Base-by-base conservation (phyloP, 306 rosid genomes). In the Sindora glabra region DNA sequence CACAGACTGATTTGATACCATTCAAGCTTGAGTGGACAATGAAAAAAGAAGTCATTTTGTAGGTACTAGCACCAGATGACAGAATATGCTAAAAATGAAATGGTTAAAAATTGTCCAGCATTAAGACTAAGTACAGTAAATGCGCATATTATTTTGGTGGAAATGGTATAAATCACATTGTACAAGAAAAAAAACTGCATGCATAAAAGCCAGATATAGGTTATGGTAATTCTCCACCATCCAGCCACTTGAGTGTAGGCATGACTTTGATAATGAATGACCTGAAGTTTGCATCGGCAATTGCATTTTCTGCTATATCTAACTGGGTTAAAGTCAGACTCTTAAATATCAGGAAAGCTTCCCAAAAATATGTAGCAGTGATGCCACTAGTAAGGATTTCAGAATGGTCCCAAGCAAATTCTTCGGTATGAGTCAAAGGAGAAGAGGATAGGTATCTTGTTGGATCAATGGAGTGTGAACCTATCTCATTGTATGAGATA, bases 391-490 rank as follows among this genome's bases (percentile, higher is more conserved):
- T 18, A 19, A 70, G 71, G 33, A 18, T 44, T 62, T 81, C 75
- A 17, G 69, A 58, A 24, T n/a, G 49, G 48, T 77, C 75, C 85
- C 81, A 73, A 24, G 54, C 71, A 77, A 65, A 77, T 65, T 81
- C 89, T 69, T 86, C 92, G 8, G 81, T 68, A 47, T 82, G 94
- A 58, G 81, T 73, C 67, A 92, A 54, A 34, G n/a, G 94, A 64
- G 97, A 89, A 32, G 90, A 57, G 47, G 73, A 88, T 3, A 83
- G 69, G 58, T 86, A 92, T 83, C 95, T 64, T 33, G 82, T 76
- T 3, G 90, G 80, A 79, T 92, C 95, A 38, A 86, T 66, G 0
- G 85, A 63, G 80, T 80, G 95, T 26, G 59, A 71, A 18, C 90
- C n/a, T n/a, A n/a, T n/a, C n/a, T n/a, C n/a, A n/a, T n/a, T n/a